A percentile compares a stretch with the other conserved stretches of the same genome.
These are phyloP conservation scores for Macrocystidia cucumis DNA, from an alignment of 1,284 basidiomycete genomes.

Conservation along the genomic window DNA sequence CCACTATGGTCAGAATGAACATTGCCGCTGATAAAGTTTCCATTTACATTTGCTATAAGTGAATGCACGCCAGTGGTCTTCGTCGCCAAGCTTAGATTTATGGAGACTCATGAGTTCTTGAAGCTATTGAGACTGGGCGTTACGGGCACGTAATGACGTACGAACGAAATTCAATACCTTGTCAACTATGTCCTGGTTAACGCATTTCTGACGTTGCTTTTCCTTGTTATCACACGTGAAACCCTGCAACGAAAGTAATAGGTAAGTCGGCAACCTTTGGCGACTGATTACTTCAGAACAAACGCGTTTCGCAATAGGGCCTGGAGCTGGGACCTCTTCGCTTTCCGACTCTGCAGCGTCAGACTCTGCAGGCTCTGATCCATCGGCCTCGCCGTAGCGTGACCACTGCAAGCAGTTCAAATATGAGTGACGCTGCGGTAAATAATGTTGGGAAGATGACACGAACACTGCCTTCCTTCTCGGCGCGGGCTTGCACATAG, in stretches of 20 bases:
- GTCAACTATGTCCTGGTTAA: constrained; percentile 63
- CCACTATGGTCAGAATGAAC: constrained; percentile 1
- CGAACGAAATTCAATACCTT: constrained; percentile 34
- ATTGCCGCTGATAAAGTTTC: no score
- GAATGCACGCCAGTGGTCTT: constrained; percentile 56
- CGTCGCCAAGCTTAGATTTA: constrained; percentile 42
- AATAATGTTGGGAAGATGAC: constrained; percentile 8
- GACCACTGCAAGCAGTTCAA: constrained; percentile 17
- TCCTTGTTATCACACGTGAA: constrained; percentile 54
- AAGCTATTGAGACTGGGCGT: constrained; percentile 33
- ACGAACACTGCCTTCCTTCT: constrained; percentile 34
- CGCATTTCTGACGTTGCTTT: constrained; percentile 22
- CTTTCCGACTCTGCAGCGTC: constrained; percentile 15
- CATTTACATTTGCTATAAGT: constrained; percentile 53
- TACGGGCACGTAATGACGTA: constrained; percentile 6
- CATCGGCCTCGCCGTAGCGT: constrained; percentile 16
- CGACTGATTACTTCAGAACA: neutral
- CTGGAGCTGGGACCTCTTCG: constrained; percentile 13
- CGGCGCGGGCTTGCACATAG: constrained; percentile 46
- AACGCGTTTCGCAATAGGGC: constrained; percentile 12
- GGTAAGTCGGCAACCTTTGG: constrained; percentile 2
- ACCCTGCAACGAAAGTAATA: constrained; percentile 39
- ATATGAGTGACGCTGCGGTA: constrained; percentile 1
- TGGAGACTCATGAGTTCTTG: constrained; percentile 55
- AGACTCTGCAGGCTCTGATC: constrained; percentile 11